Evolutionary conservation across 202 grass and related monocot species (phyloP).

Genomic region (Brachypodium distachyon): DNA sequence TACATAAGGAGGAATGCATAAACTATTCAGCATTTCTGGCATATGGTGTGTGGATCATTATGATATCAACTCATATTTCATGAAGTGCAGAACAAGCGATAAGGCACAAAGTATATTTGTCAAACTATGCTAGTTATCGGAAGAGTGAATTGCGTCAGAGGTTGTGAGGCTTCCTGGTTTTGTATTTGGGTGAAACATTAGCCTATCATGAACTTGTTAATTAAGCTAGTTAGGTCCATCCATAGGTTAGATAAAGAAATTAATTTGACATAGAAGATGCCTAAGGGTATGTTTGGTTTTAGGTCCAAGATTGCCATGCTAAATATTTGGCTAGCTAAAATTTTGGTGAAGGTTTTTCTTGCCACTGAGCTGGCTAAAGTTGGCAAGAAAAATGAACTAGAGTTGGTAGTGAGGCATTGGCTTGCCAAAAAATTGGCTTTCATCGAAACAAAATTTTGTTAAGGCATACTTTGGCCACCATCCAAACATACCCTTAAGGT

Average conservation of each 20-base stretch:
- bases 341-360: too few relatives aligned
- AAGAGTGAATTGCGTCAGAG: neutral
- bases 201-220: neutral
- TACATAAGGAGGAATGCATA: neutral
- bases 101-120: neutral
- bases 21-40: neutral
- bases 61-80: neutral
- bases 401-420: too few relatives aligned
- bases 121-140: slow-evolving; percentile 3
- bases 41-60: neutral
- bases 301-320: neutral
- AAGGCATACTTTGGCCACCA: too few relatives aligned
- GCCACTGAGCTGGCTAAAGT: too few relatives aligned
- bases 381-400: too few relatives aligned
- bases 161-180: neutral
- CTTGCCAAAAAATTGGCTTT: too few relatives aligned
- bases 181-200: neutral
- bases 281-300: neutral
- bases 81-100: neutral
- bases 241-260: neutral
- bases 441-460: too few relatives aligned
- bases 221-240: neutral
- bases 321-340: too few relatives aligned
- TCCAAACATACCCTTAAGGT: too few relatives aligned
- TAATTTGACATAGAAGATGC: neutral